Base-by-base conservation (phyloP, 768 basidiomycete genomes). In the Lyophyllum decastes region DNA sequence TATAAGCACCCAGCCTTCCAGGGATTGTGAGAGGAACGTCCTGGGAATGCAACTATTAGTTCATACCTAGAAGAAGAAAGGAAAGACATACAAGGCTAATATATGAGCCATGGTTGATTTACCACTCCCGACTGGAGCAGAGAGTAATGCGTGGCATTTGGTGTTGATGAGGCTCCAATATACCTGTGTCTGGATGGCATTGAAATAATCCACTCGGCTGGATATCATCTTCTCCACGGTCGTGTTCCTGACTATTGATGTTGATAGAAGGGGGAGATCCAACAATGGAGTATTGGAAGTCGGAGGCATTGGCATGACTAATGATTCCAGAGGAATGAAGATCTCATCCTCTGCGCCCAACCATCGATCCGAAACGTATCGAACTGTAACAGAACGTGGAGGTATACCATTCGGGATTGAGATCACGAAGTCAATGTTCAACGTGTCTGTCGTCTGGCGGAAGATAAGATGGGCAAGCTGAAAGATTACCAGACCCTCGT, bases 361-460 rank as follows among this genome's bases (percentile, higher is more conserved):
- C 97, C 97, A 99, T 58, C 85, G 82, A 72, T 98, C 95, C 7
- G 94, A 98, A 45, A 92, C 82, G 35, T 85, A 88, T 17, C 92
- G 85, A 54, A 97, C 80, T 6, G 82, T 88, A 21, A 98, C 75
- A 2, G 78, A 85, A 2, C 86, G 74, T 0, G 92, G 90, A 4
- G 81, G 77, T 40, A 76, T 74, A 24, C 81, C 79, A 25, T 78
- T 74, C 7, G 84, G 77, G 45, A 97, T 80, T 0, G 94, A 84
- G 52, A 98, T 86, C 46, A 92, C 77, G 66, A 98, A 98, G 50
- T 92, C 87, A 30, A 88, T 74, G 35, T 87, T 77, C 33, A 95
- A 59, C 4, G 66, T 48, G 0, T 80, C 73, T 0, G 89, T 91
- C 17, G 81, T 78, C 60, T 85, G 82, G 44, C 89, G 87, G 60